Evolutionary conservation across 208 protist species (phyloP).

Genomic region (Polymyxa betae): DNA sequence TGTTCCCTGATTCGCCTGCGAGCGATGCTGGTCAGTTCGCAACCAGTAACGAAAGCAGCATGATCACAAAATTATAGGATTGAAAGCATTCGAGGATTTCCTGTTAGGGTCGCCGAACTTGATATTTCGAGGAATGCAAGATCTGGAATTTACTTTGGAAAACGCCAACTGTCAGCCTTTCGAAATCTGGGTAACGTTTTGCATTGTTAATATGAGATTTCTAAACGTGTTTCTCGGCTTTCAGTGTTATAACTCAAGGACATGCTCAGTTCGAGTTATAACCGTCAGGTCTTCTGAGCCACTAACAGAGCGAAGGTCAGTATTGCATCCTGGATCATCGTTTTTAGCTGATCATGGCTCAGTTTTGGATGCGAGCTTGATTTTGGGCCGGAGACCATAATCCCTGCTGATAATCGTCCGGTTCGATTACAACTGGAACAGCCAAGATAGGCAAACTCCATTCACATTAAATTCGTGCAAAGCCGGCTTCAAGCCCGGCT

Average conservation of each 20-base stretch:
- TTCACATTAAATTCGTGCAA: too few relatives aligned
- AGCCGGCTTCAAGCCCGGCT: too few relatives aligned
- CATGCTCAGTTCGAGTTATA: neutral
- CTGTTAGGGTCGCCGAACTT: neutral
- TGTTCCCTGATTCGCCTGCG: slow-evolving; percentile 2
- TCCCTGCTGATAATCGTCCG: neutral
- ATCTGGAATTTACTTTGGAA: neutral
- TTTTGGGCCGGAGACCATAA: neutral
- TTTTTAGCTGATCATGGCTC: neutral
- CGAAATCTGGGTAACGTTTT: neutral
- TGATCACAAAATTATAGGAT: neutral
- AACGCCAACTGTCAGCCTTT: neutral
- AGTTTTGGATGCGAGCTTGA: neutral
- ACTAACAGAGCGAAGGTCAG: neutral
- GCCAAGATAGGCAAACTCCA: too few relatives aligned
- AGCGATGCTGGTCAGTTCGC: neutral
- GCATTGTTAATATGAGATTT: too few relatives aligned
- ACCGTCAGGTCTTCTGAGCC: too few relatives aligned
- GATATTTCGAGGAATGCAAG: neutral
- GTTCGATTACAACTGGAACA: neutral
- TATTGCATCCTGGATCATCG: neutral
- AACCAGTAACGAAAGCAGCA: neutral
- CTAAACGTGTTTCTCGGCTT: too few relatives aligned
- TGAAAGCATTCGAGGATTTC: slow-evolving; percentile 29
- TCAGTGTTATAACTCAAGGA: neutral